Evolutionary conservation across 805 yeast species (phyloP).

Genomic region (Metschnikowia dekortorum): DNA sequence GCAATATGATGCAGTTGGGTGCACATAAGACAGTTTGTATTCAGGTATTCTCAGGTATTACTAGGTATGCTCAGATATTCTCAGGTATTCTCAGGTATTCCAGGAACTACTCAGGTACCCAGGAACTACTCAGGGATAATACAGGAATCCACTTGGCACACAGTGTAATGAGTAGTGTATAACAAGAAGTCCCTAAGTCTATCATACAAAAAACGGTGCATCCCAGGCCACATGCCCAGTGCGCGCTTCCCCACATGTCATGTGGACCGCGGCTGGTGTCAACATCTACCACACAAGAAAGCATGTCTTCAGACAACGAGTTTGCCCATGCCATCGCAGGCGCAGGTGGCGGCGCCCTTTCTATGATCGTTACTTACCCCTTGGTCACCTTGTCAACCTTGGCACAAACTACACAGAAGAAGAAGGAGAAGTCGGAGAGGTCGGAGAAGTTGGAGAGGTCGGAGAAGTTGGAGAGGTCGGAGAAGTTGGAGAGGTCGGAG

Average conservation of each 20-base stretch:
- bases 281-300: neutral
- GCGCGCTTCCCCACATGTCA: slow-evolving; percentile 1
- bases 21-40: no score
- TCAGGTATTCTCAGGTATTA: no score
- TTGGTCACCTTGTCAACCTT: slow-evolving; percentile 80
- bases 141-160: no score
- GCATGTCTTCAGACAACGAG: slow-evolving; percentile 23
- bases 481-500: neutral
- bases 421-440: slow-evolving; percentile 11
- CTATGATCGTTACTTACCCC: slow-evolving; percentile 87
- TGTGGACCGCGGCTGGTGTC: neutral
- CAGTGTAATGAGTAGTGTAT: no score
- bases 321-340: slow-evolving; percentile 92
- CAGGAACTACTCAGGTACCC: no score
- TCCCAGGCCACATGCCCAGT: neutral
- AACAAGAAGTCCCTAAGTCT: no score
- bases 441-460: no score
- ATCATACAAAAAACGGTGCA: no score
- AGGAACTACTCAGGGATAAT: no score
- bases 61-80: no score
- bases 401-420: slow-evolving; percentile 64
- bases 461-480: neutral
- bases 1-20: no score
- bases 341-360: slow-evolving; percentile 86
- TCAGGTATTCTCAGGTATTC: no score